phyloP scores from a whole-genome alignment of 805 yeast species.

The Candida oleophila region DNA sequence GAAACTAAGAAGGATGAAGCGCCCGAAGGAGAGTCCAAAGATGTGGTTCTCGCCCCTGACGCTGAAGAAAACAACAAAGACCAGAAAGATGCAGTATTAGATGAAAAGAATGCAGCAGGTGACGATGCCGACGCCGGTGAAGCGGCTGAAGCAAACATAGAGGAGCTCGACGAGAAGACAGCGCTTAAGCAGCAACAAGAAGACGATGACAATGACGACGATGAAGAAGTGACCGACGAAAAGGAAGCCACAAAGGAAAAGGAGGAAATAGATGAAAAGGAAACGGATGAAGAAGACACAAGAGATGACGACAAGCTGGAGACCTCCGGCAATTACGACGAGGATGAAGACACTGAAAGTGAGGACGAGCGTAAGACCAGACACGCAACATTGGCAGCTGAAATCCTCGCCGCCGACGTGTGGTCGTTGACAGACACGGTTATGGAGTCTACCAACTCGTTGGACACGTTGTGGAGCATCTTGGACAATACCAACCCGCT shows the following conservation, averaged over 20 bases:
- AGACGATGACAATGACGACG: conserved; percentile 7
- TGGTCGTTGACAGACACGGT: conserved; percentile 93
- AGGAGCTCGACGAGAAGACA: conserved; percentile 6
- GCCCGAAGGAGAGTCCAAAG: neutral
- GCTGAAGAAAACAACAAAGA: neutral
- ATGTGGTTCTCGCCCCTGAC: neutral
- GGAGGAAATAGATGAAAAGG: conserved; percentile 7
- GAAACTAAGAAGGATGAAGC: neutral
- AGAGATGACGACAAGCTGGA: conserved; percentile 18
- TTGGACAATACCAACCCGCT: conserved; percentile 67
- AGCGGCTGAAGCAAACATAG: conserved; percentile 2
- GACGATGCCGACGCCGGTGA: neutral
- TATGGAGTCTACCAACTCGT: conserved; percentile 65
- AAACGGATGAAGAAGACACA: conserved; percentile 24
- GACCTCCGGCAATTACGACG: conserved; percentile 23
- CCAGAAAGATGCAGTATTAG: neutral
- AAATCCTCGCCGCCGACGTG: conserved; percentile 84
- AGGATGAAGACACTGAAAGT: conserved; percentile 23
- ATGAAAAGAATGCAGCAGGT: neutral
- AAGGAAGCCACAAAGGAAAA: conserved; percentile 5
- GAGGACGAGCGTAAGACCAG: conserved; percentile 34
- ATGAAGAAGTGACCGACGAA: conserved; percentile 10
- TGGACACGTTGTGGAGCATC: conserved; percentile 76
- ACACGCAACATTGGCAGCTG: conserved; percentile 63
- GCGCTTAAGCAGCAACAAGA: no score